Evolutionary conservation across 768 basidiomycete species (phyloP).

Genomic region (Cystofilobasidium capitatum): DNA sequence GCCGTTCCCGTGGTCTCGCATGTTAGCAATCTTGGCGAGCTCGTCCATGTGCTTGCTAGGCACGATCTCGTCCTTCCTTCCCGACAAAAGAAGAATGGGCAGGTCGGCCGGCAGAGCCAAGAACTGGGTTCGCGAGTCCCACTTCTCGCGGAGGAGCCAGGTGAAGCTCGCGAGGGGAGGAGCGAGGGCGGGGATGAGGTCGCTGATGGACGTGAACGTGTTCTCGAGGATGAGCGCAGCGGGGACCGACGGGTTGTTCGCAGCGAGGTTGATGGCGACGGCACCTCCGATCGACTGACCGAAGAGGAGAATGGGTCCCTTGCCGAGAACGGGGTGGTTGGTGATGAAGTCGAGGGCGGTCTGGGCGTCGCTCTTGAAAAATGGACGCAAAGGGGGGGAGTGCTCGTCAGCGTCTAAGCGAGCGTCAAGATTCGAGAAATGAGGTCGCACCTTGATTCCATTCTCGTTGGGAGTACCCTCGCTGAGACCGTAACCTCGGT

Average conservation of each 20-base stretch:
- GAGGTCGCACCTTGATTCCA: slow-evolving; percentile 44
- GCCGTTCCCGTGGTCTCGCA: slow-evolving; percentile 10
- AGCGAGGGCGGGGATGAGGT: slow-evolving; percentile 28
- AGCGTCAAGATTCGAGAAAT: neutral
- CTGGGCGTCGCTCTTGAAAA: slow-evolving; percentile 57
- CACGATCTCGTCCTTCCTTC: slow-evolving; percentile 60
- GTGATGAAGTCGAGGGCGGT: slow-evolving; percentile 60
- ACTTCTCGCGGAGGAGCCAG: slow-evolving; percentile 48
- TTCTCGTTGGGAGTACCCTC: slow-evolving; percentile 79
- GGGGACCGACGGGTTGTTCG: slow-evolving; percentile 55
- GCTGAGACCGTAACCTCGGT: slow-evolving; percentile 76
- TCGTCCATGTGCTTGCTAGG: slow-evolving; percentile 66
- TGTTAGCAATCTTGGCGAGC: slow-evolving; percentile 19
- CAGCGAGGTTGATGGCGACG: slow-evolving; percentile 78
- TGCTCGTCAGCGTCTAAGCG: neutral
- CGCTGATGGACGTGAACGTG: slow-evolving; percentile 67
- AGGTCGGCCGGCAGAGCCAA: slow-evolving; percentile 39
- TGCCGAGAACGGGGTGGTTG: slow-evolving; percentile 54
- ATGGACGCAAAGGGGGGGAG: slow-evolving; percentile 47
- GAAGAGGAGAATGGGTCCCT: slow-evolving; percentile 55
- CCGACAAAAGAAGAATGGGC: slow-evolving; percentile 76
- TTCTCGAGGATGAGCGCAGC: slow-evolving; percentile 78
- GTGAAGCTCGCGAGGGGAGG: neutral
- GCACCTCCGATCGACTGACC: slow-evolving; percentile 61
- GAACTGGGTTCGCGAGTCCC: slow-evolving; percentile 67